phyloP scores from a whole-genome alignment of 805 yeast genomes.

The Candida stauntonica region DNA sequence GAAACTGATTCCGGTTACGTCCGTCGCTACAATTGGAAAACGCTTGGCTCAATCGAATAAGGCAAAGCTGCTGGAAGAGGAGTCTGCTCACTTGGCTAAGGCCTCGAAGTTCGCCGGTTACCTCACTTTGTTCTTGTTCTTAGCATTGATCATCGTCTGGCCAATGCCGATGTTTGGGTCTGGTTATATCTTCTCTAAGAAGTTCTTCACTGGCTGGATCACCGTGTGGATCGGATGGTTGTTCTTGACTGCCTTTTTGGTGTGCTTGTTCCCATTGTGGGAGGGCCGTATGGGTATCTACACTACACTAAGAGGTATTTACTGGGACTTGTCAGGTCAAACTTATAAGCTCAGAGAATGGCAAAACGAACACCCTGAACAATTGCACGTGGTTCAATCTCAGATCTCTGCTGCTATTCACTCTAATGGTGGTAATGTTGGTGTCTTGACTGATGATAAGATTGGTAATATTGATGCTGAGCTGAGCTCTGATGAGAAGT shows the following conservation, averaged over 20 bases:
- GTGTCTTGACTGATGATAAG: too few relatives aligned
- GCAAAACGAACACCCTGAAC: constrained; percentile 72
- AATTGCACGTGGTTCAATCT: constrained; percentile 66
- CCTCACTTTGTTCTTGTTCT: constrained; percentile 56
- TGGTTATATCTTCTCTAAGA: constrained; percentile 66
- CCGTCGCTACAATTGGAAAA: constrained; percentile 30
- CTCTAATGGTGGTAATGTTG: constrained; percentile 4
- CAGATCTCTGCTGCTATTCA: constrained; percentile 47
- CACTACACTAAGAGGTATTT: constrained; percentile 68
- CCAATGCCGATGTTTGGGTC: constrained; percentile 95
- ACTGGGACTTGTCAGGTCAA: constrained; percentile 84
- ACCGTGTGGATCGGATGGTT: constrained; percentile 80
- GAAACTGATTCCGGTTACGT: constrained; percentile 28
- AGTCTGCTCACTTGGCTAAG: constrained; percentile 44
- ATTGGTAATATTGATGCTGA: constrained; percentile 24
- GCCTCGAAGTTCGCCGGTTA: constrained; percentile 60
- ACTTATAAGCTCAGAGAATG: constrained; percentile 65
- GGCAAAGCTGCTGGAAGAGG: constrained; percentile 38
- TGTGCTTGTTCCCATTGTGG: constrained; percentile 63
- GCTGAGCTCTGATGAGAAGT: constrained; percentile 16
- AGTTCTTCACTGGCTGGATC: constrained; percentile 87
- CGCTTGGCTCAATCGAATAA: constrained; percentile 24
- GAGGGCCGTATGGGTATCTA: constrained; percentile 69
- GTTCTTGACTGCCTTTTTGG: constrained; percentile 59
- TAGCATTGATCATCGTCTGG: constrained; percentile 70